These are phyloP conservation scores for Verbascum thapsus DNA, from an alignment of 257 asterid species.

Conservation along the genomic window DNA sequence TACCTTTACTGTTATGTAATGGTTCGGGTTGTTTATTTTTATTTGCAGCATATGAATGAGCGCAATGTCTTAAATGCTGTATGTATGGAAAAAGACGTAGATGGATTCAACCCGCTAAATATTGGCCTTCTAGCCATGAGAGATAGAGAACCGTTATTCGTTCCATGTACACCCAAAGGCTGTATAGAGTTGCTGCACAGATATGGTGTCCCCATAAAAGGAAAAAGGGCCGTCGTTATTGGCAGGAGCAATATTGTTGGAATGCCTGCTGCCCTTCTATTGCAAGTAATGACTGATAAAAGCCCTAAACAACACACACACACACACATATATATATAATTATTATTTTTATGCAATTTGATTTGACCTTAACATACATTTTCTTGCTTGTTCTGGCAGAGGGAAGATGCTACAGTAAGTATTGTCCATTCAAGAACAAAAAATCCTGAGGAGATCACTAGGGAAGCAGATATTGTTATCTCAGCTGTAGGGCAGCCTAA, in stretches of 20 bases:
- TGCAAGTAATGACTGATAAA: conserved; percentile 48
- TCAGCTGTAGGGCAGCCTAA: conserved; percentile 64
- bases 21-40: neutral
- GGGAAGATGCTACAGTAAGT: conserved; percentile 69
- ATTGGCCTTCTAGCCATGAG: conserved; percentile 71
- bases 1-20: neutral
- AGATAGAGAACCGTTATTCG: conserved; percentile 59
- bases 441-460: conserved; percentile 55
- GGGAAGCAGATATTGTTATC: conserved; percentile 61
- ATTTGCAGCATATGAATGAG: conserved; percentile 63
- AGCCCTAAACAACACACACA: neutral
- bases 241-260: conserved; percentile 80
- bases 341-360: conserved; percentile 6
- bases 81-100: conserved; percentile 64
- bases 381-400: conserved; percentile 33
- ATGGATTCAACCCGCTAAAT: conserved; percentile 64
- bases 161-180: conserved; percentile 70
- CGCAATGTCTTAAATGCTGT: conserved; percentile 61
- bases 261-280: conserved; percentile 61
- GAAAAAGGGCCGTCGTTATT: conserved; percentile 60
- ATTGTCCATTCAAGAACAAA: conserved; percentile 63
- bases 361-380: neutral
- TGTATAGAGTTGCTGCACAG: conserved; percentile 67
- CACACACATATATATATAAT: neutral
- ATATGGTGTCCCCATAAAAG: conserved; percentile 56